Base-by-base conservation (phyloP, 192 early-diverging fungal genomes). In the Umbelopsis isabellina region DNA sequence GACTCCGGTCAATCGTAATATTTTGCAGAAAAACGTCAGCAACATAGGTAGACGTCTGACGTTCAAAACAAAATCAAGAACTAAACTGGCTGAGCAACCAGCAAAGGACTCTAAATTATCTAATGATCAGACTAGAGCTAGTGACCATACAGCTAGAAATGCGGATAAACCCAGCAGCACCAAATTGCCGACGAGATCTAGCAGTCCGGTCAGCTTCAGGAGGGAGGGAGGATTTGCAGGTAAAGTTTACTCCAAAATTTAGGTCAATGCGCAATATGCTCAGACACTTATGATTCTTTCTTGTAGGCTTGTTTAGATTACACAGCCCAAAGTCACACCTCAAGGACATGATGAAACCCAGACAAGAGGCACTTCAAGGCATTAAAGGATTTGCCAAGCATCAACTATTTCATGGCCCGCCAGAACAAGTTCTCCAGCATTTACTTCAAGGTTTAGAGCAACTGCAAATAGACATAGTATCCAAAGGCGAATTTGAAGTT, bases 371-470 rank as follows among this genome's bases (percentile, higher is more conserved):
- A 1, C 30, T 61, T 12, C 55, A 35, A 18, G 55, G 55, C 12
- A 25, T 61, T 0, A 61, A 61, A 35, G 55, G 55, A 2, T 61
- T 61, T 35, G 55, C 55, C 27, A 61, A 61, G 18, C 27, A 61
- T 8, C 55, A 61, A 25, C 55, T 61, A 2, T 61, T 61, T 12
- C 55, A 61, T 35, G 27, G 25, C 2, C 27, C 55, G 27, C 55
- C 55, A 13, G 55, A 61, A n/a, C 27, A 61, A 18, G 25, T 61
- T 0, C n/a, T 35, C 3, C 27, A 61, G 4, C 55, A 61, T 61
- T 27, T 61, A 35, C 25, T 61, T 8, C 27, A 61, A 35, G 55
- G 18, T 3, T 18, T 61, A 15, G 55, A 61, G 16, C 27, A 61
- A 18, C 15, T 61, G 4, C 27, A 61, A n/a, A 35, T 61, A 8